Conservation (phyloP, 2,329 filamentous ascomycete genomes). For the Endocalyx cinctus region DNA sequence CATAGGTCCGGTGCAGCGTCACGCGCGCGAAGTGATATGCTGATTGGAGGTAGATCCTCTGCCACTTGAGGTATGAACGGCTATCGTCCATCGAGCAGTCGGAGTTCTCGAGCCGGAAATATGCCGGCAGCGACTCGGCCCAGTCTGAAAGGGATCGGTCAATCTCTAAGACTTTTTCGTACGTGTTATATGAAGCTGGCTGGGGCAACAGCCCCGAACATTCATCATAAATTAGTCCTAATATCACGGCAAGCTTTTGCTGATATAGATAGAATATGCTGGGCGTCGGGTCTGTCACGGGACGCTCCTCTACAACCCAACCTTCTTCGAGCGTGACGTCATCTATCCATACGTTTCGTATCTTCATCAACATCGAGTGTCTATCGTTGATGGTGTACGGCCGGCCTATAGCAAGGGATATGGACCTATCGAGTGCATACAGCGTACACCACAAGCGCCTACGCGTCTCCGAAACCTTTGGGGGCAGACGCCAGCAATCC, state of each 20-base stretch:
- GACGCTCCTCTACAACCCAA: constrained; percentile 12
- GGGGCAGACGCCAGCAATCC: constrained; percentile 31
- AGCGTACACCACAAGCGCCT: constrained; percentile 35
- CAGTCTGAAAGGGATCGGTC: constrained; percentile 29
- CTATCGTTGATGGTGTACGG: constrained; percentile 34
- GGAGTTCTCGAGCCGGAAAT: constrained; percentile 28
- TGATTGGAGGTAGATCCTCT: constrained; percentile 33
- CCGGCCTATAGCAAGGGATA: constrained; percentile 34
- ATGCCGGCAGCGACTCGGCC: constrained; percentile 27
- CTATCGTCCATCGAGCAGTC: constrained; percentile 26
- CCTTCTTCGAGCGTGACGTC: constrained; percentile 4
- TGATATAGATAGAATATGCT: constrained; percentile 28
- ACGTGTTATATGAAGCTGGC: no score
- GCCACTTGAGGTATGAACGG: constrained; percentile 29
- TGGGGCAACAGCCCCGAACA: constrained; percentile 32
- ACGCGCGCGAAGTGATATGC: constrained; percentile 35
- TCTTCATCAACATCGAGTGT: constrained; percentile 32
- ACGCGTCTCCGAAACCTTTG: constrained; percentile 32
- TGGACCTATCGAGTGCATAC: constrained; percentile 34
- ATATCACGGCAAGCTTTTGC: constrained; percentile 29
- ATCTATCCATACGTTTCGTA: constrained; percentile 26
- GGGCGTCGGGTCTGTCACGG: constrained; percentile 28
- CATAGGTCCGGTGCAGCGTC: constrained; percentile 34
- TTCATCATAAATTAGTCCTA: constrained; percentile 34
- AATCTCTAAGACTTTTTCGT: constrained; percentile 31